A percentile compares a stretch with the other conserved stretches of the same genome.
phyloP scores from a whole-genome alignment of 495 filamentous ascomycete genomes.

The Aspergillus carlsbadensis region DNA sequence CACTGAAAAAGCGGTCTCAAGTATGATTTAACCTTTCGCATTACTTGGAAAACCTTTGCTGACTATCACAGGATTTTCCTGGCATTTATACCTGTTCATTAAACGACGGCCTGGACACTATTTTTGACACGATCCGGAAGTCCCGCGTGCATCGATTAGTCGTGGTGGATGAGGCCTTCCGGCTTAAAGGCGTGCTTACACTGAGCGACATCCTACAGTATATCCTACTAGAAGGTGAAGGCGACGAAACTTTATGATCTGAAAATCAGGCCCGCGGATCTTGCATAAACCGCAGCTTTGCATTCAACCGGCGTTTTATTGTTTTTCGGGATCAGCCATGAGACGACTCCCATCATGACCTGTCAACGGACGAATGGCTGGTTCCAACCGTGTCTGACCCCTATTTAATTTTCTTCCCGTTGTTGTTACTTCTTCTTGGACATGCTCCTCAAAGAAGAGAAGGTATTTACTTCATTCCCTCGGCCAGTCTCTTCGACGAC shows the following conservation, averaged over 20 bases:
- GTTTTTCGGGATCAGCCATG: slow-evolving; percentile 8
- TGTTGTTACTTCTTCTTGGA: slow-evolving; percentile 8
- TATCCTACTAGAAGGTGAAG: slow-evolving; percentile 82
- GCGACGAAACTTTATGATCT: slow-evolving; percentile 39
- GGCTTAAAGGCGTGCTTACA: slow-evolving; percentile 85
- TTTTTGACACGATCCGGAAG: slow-evolving; percentile 95
- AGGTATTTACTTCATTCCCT: slow-evolving; percentile 26
- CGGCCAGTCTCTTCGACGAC: slow-evolving; percentile 3
- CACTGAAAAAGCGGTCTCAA: slow-evolving; percentile 80
- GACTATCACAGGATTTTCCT: slow-evolving; percentile 68
- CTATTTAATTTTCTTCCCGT: neutral
- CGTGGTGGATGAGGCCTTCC: slow-evolving; percentile 84
- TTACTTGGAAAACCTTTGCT: neutral
- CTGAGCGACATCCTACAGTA: slow-evolving; percentile 97
- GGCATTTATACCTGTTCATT: slow-evolving; percentile 96
- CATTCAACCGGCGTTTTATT: slow-evolving; percentile 40
- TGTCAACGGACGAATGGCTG: slow-evolving; percentile 9
- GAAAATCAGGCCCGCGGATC: slow-evolving; percentile 3
- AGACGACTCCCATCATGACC: neutral
- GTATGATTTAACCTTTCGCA: slow-evolving; percentile 37
- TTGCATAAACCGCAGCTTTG: slow-evolving; percentile 32
- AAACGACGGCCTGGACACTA: slow-evolving; percentile 87
- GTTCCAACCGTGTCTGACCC: slow-evolving; percentile 8
- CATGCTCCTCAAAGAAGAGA: slow-evolving; percentile 28
- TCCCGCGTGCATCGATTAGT: slow-evolving; percentile 91